Evolutionary conservation across 768 basidiomycete species (phyloP).

Genomic region (Macrolepiota albuminosa): DNA sequence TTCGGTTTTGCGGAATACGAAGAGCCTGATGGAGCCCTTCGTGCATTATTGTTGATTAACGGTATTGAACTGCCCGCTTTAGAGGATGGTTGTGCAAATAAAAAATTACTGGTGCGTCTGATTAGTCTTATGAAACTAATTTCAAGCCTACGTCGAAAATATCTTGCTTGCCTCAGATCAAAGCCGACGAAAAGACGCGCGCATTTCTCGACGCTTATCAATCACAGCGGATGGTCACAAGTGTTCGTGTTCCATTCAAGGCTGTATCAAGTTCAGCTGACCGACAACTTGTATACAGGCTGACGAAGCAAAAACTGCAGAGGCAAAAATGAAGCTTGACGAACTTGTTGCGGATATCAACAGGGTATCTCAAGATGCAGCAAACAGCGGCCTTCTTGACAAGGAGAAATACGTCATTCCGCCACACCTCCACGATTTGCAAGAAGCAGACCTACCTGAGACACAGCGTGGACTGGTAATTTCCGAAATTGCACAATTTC

Average conservation of each 20-base stretch:
- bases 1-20: conserved; percentile 97
- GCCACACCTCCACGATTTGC: conserved; percentile 94
- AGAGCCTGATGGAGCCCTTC: conserved; percentile 85
- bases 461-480: conserved; percentile 89
- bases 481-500: conserved; percentile 93
- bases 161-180: conserved; percentile 51
- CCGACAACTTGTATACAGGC: conserved; percentile 38
- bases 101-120: conserved; percentile 56
- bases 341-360: conserved; percentile 69
- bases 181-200: conserved; percentile 94
- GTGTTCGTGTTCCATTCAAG: conserved; percentile 46
- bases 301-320: conserved; percentile 61
- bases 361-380: conserved; percentile 66
- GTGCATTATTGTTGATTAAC: conserved; percentile 52
- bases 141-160: conserved; percentile 39
- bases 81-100: conserved; percentile 50
- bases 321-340: conserved; percentile 61
- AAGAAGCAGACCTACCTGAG: conserved; percentile 96
- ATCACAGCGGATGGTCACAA: conserved; percentile 71
- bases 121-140: conserved; percentile 32
- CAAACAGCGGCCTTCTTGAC: conserved; percentile 68
- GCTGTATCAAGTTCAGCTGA: not conserved
- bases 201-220: conserved; percentile 84
- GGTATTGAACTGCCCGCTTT: conserved; percentile 48
- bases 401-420: conserved; percentile 89